A percentile compares a stretch with the other conserved stretches of the same genome.
phyloP scores from a whole-genome alignment of 257 asterid genomes.

The Solanum etuberosum region DNA sequence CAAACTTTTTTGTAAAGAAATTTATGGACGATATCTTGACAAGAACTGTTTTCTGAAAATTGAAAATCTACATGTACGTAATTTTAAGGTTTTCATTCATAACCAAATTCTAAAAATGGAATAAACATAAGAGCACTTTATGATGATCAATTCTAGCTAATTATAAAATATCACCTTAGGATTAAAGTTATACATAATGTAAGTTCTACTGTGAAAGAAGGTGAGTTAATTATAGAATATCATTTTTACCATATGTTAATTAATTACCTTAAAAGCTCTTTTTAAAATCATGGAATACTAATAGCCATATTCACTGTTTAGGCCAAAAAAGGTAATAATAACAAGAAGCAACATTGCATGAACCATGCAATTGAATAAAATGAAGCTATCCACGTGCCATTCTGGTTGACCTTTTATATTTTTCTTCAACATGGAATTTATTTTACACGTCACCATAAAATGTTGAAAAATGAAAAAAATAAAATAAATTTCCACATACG shows the following conservation, averaged over 20 bases:
- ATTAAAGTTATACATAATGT: background rate
- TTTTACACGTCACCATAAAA: background rate
- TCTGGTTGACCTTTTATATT: slow-evolving; percentile 6
- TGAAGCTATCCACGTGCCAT: background rate
- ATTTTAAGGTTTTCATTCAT: background rate
- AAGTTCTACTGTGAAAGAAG: background rate
- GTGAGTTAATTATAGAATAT: background rate
- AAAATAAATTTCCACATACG: background rate
- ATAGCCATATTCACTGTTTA: background rate
- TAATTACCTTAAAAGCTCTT: background rate
- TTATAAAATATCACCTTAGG: background rate
- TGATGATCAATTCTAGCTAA: background rate
- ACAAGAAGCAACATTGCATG: slow-evolving; percentile 19
- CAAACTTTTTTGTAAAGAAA: background rate
- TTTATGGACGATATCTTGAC: background rate
- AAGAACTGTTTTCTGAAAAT: background rate
- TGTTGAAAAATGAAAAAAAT: background rate
- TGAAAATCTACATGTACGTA: background rate
- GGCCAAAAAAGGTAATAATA: background rate
- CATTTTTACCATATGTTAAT: background rate
- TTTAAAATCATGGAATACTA: background rate
- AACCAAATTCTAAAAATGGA: background rate
- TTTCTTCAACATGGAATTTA: background rate
- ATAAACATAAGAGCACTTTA: background rate
- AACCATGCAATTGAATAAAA: slow-evolving; percentile 15